Conservation (phyloP, 441 rosid genomes). For the Populus tomentosa region DNA sequence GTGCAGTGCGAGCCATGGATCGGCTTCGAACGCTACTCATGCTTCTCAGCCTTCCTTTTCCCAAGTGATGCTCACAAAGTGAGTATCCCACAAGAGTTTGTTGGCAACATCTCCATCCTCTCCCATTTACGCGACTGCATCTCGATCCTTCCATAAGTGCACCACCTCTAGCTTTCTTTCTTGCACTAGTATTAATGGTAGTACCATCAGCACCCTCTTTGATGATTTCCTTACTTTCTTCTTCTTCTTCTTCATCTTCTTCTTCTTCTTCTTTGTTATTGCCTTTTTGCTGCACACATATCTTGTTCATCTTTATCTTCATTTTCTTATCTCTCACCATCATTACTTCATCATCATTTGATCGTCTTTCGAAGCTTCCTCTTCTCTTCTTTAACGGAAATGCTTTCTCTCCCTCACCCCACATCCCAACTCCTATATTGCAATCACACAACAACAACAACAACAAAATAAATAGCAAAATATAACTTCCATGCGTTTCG, state of each 20-base stretch:
- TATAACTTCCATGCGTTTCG: neutral
- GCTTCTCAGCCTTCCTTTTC: slow-evolving; percentile 84
- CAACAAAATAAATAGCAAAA: neutral
- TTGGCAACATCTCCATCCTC: slow-evolving; percentile 96
- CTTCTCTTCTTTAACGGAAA: slow-evolving; percentile 66
- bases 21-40: slow-evolving; percentile 44
- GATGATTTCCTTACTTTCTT: slow-evolving; percentile 8
- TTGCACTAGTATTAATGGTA: neutral
- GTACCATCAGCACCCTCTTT: neutral
- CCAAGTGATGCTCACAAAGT: slow-evolving; percentile 91
- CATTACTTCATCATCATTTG: slow-evolving; percentile 18
- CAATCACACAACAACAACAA: slow-evolving; percentile 10
- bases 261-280: slow-evolving; percentile 7
- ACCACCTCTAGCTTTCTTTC: slow-evolving; percentile 41
- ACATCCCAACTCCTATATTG: slow-evolving; percentile 26
- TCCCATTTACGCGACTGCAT: slow-evolving; percentile 91
- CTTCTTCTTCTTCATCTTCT: slow-evolving; percentile 4
- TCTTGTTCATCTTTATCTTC: slow-evolving; percentile 45
- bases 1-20: slow-evolving; percentile 17
- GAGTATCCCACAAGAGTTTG: slow-evolving; percentile 91
- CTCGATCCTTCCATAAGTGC: slow-evolving; percentile 76
- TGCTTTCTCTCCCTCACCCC: slow-evolving; percentile 41
- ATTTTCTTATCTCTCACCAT: slow-evolving; percentile 28
- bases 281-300: slow-evolving; percentile 5
- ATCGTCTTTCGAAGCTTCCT: slow-evolving; percentile 36